Percentiles rank a stretch among this genome's conserved stretches.
phyloP scores from a whole-genome alignment of 352 stramenopile genomes.

The Pythium aristosporum region DNA sequence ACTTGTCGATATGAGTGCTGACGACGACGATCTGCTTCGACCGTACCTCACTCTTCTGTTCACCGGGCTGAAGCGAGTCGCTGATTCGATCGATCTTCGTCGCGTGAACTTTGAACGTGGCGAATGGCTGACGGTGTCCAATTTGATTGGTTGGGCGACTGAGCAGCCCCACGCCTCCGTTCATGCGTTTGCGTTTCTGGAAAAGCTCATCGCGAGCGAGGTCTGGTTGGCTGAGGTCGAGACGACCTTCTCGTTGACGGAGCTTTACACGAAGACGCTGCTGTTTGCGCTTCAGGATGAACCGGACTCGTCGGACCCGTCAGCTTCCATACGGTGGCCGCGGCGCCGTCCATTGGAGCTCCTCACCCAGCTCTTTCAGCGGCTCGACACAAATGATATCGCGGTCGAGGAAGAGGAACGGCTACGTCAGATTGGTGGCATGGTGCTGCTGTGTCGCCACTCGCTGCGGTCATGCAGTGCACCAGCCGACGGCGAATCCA shows the following conservation, averaged over 20 bases:
- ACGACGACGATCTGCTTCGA: slow-evolving; percentile 53
- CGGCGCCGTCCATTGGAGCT: slow-evolving; percentile 43
- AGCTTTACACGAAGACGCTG: slow-evolving; percentile 64
- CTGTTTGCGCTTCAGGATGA: slow-evolving; percentile 53
- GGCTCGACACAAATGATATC: slow-evolving; percentile 30
- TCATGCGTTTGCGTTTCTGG: slow-evolving; percentile 61
- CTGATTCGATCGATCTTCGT: slow-evolving; percentile 23
- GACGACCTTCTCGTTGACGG: slow-evolving; percentile 48
- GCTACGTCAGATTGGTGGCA: slow-evolving; percentile 56
- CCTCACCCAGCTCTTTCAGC: slow-evolving; percentile 55
- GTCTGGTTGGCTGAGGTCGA: slow-evolving; percentile 56
- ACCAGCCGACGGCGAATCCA: slow-evolving; percentile 26
- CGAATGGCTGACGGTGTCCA: slow-evolving; percentile 64
- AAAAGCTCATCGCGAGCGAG: slow-evolving; percentile 51
- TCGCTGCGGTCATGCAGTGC: slow-evolving; percentile 28
- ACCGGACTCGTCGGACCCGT: slow-evolving; percentile 14
- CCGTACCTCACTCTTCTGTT: slow-evolving; percentile 68
- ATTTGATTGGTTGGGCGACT: slow-evolving; percentile 61
- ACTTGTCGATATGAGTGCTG: slow-evolving; percentile 59
- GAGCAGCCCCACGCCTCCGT: slow-evolving; percentile 39
- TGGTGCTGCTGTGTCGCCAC: slow-evolving; percentile 50
- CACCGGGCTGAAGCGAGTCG: slow-evolving; percentile 33
- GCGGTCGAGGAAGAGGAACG: slow-evolving; percentile 43
- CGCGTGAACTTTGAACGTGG: slow-evolving; percentile 28
- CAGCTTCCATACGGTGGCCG: slow-evolving; percentile 34